Evolutionary conservation across 140 eudicot species (phyloP).

Genomic region (Anethum foeniculum): DNA sequence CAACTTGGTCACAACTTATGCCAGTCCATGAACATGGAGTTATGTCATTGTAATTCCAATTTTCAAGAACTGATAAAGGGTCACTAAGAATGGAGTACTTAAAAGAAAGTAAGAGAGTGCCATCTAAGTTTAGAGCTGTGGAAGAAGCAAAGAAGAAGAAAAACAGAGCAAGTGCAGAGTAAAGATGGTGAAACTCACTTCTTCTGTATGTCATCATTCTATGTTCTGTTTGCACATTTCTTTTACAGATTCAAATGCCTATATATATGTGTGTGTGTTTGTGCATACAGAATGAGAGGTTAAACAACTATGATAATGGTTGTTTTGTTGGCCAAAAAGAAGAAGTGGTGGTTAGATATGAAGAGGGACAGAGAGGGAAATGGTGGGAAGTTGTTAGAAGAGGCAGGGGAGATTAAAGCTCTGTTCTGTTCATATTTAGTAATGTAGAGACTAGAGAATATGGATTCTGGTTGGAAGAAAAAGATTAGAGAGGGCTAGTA

Average conservation of each 20-base stretch:
- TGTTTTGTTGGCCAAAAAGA: constrained; percentile 36
- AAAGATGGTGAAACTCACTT: background rate
- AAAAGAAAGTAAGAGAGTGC: constrained; percentile 60
- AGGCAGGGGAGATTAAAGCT: constrained; percentile 9
- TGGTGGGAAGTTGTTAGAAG: constrained; percentile 20
- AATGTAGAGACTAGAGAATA: too few relatives aligned
- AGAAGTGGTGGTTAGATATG: constrained; percentile 3
- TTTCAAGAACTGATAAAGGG: constrained; percentile 54
- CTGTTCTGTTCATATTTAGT: background rate
- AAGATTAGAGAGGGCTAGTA: constrained; percentile 5
- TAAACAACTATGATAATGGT: constrained; percentile 28
- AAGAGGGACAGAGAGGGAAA: constrained; percentile 6
- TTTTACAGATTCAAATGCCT: background rate
- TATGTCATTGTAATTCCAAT: constrained; percentile 52
- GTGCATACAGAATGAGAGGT: constrained; percentile 15
- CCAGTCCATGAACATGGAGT: constrained; percentile 90
- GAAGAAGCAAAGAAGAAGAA: constrained; percentile 24
- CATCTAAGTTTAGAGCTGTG: constrained; percentile 55
- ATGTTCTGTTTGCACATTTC: constrained; percentile 7
- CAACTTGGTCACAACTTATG: constrained; percentile 47
- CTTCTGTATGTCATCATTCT: constrained; percentile 16
- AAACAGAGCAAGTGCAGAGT: constrained; percentile 6
- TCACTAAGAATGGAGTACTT: constrained; percentile 51
- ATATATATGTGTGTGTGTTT: background rate
- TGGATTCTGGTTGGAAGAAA: background rate